Percentiles rank a stretch among this genome's conserved stretches.
These are phyloP conservation scores for Dictyostelium citrinum DNA, from an alignment of 78 protist genomes.

Conservation along the genomic window DNA sequence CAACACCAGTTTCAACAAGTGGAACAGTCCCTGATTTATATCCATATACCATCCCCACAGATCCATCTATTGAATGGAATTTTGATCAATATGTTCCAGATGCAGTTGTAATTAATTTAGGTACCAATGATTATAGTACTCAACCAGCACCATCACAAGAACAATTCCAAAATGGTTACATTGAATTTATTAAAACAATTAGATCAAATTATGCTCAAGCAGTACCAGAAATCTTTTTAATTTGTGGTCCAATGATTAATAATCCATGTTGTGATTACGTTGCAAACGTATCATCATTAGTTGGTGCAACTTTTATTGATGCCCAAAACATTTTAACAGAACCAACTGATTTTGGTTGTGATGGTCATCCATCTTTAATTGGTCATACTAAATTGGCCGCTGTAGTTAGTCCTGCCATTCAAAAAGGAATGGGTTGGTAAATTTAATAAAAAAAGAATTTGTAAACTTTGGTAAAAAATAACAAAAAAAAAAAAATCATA, in stretches of 20 bases:
- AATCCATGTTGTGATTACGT: slow-evolving; percentile 65
- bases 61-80: background rate
- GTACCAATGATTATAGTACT: slow-evolving; percentile 39
- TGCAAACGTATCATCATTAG: background rate
- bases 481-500: too few relatives aligned
- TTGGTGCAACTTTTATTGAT: slow-evolving; percentile 29
- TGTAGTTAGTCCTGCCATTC: background rate
- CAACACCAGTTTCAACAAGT: background rate
- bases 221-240: background rate
- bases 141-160: slow-evolving; percentile 46
- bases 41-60: slow-evolving; percentile 9
- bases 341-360: slow-evolving; percentile 43
- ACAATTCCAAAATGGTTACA: slow-evolving; percentile 13
- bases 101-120: slow-evolving; percentile 58
- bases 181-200: background rate
- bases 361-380: slow-evolving; percentile 26
- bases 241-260: slow-evolving; percentile 63
- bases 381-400: slow-evolving; percentile 28
- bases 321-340: background rate
- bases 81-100: slow-evolving; percentile 13
- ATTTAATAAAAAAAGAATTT: too few relatives aligned
- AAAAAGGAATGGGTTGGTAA: slow-evolving; percentile 35
- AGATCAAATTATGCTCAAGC: background rate
- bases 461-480: background rate
- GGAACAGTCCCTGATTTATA: slow-evolving; percentile 34